These are phyloP conservation scores for Phoma sp. DNA, from an alignment of 2,329 filamentous ascomycete genomes.

Conservation along the genomic window DNA sequence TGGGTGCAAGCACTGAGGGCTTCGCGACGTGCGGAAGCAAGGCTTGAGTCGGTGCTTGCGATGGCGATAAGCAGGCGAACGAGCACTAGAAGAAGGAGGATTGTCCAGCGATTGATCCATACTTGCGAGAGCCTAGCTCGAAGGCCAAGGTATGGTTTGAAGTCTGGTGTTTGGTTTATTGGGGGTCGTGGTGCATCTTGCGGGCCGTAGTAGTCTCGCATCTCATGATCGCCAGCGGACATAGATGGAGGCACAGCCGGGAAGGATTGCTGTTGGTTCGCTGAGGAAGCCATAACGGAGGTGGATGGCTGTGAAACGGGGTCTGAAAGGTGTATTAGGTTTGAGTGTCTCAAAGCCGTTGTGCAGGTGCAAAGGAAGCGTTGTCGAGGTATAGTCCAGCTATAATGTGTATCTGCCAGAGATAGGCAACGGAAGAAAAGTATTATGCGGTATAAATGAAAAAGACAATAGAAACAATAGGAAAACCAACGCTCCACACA, in stretches of 20 bases:
- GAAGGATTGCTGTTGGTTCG: slow-evolving; percentile 62
- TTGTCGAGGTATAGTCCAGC: slow-evolving; percentile 26
- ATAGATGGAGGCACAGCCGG: slow-evolving; percentile 64
- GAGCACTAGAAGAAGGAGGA: slow-evolving; percentile 85
- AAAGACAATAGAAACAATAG: slow-evolving; percentile 38
- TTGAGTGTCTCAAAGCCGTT: slow-evolving; percentile 10
- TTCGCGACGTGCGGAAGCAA: slow-evolving; percentile 78
- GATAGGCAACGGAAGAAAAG: slow-evolving; percentile 29
- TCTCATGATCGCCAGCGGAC: slow-evolving; percentile 68
- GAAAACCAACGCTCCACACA: slow-evolving; percentile 43
- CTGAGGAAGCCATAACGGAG: slow-evolving; percentile 56
- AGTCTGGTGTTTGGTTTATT: slow-evolving; percentile 70
- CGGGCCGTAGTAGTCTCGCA: slow-evolving; percentile 66
- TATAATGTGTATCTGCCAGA: slow-evolving; percentile 40
- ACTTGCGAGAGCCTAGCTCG: slow-evolving; percentile 89
- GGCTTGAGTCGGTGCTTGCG: slow-evolving; percentile 73
- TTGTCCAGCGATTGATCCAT: slow-evolving; percentile 98
- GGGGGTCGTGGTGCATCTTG: slow-evolving; percentile 64
- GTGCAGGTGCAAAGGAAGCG: slow-evolving; percentile 8
- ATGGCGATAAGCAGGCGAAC: slow-evolving; percentile 81
- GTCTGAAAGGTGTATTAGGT: slow-evolving; percentile 46
- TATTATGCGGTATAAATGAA: slow-evolving; percentile 17
- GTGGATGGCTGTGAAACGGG: slow-evolving; percentile 38
- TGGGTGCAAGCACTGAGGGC: slow-evolving; percentile 88
- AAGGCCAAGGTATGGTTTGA: slow-evolving; percentile 92